Evolutionary conservation across 1,284 basidiomycete species (phyloP).

Genomic region (Cryptococcus sp.): DNA sequence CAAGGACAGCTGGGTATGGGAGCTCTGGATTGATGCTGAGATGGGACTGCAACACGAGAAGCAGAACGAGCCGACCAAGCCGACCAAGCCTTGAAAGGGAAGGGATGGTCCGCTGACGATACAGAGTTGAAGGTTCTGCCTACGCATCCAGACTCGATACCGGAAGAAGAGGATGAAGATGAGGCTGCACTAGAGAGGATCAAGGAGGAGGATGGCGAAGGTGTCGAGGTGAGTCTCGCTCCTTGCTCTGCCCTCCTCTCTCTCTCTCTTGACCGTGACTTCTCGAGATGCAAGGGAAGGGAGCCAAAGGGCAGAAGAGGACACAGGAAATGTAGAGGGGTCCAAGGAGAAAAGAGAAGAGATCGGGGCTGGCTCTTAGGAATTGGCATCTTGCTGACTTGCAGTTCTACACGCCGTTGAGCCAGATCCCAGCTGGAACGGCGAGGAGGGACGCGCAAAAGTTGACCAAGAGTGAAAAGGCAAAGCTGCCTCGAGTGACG

Average conservation of each 20-base stretch:
- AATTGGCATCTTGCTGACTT: too few species aligned
- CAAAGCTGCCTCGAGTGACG: slow-evolving; percentile 86
- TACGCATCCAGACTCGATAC: slow-evolving; percentile 67
- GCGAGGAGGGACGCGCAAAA: slow-evolving; percentile 83
- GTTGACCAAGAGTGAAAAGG: slow-evolving; percentile 89
- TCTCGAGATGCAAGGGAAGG: too few species aligned
- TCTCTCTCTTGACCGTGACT: too few species aligned
- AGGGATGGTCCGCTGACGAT: too few species aligned
- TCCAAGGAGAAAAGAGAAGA: too few species aligned
- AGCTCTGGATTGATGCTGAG: too few species aligned
- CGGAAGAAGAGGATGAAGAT: slow-evolving; percentile 57
- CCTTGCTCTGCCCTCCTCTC: too few species aligned
- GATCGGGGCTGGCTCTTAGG: neutral
- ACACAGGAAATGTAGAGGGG: too few species aligned
- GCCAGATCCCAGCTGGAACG: slow-evolving; percentile 87
- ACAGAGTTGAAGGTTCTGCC: slow-evolving; percentile 89
- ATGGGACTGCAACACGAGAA: too few species aligned
- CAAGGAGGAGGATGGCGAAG: slow-evolving; percentile 47
- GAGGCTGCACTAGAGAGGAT: slow-evolving; percentile 25
- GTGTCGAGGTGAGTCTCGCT: slow-evolving; percentile 57
- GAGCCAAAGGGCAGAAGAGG: too few species aligned
- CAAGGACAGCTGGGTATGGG: neutral
- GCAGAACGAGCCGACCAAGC: too few species aligned
- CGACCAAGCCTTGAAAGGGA: too few species aligned
- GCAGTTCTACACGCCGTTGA: slow-evolving; percentile 82